These are phyloP conservation scores for Cryphonectria carpinicola DNA, from an alignment of 2,329 filamentous ascomycete species.

Conservation along the genomic window DNA sequence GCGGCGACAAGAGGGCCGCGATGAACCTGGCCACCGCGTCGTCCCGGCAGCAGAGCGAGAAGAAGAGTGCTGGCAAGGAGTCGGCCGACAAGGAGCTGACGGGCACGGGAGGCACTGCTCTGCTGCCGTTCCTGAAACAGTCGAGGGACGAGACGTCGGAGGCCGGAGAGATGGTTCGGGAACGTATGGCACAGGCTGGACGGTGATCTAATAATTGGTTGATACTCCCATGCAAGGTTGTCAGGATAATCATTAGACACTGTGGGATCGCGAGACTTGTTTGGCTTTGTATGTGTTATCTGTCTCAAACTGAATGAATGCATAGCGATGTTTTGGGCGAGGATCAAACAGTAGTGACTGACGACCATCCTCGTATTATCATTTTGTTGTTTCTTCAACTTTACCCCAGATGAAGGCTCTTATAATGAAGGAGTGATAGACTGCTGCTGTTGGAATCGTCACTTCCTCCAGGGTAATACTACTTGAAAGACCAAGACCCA, in stretches of 20 bases:
- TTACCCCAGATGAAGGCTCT: not conserved
- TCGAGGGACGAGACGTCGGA: constrained; percentile 77
- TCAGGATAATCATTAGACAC: not conserved
- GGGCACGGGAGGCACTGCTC: constrained; percentile 83
- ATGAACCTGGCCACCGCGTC: constrained; percentile 25
- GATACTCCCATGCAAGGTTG: not conserved
- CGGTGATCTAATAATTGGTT: not conserved
- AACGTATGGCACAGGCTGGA: constrained; percentile 30
- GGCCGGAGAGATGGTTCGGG: constrained; percentile 37
- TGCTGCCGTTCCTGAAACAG: constrained; percentile 90
- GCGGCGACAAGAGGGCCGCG: constrained; percentile 30
- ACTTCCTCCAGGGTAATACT: too few species aligned
- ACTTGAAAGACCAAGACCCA: too few species aligned
- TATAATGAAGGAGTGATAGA: too few species aligned
- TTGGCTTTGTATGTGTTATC: not conserved
- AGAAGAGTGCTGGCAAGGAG: constrained; percentile 25
- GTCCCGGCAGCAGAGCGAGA: constrained; percentile 26
- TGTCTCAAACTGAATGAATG: not conserved
- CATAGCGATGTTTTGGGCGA: not conserved
- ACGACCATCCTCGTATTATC: not conserved
- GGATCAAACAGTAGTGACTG: not conserved
- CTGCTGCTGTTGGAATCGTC: too few species aligned
- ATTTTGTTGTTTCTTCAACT: not conserved
- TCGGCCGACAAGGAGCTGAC: constrained; percentile 60
- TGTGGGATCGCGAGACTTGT: not conserved